These are phyloP conservation scores for Cercospora zeae-maydis DNA, from an alignment of 2,329 filamentous ascomycete species.

Conservation along the genomic window DNA sequence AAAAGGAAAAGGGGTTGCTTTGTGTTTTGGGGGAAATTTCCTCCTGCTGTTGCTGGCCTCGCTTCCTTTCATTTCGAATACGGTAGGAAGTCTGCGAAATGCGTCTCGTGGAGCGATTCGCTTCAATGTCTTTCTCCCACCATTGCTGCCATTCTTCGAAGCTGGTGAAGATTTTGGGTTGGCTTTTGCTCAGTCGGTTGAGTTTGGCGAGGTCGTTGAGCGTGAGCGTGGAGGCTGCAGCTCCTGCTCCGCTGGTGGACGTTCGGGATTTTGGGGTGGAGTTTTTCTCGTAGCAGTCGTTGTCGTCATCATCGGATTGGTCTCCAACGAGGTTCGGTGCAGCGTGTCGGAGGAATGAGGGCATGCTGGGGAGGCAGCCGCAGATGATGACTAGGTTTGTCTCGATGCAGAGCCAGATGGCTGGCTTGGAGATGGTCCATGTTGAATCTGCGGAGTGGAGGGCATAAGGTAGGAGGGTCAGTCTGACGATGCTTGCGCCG, in stretches of 20 bases:
- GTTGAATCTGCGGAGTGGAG: conserved; percentile 10
- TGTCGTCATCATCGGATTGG: neutral
- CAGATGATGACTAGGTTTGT: conserved; percentile 20
- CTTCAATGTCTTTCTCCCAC: conserved; percentile 15
- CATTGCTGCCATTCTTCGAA: conserved; percentile 16
- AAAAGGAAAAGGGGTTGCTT: neutral
- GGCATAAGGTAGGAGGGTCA: conserved; percentile 13
- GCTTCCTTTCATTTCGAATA: neutral
- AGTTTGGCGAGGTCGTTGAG: conserved; percentile 19
- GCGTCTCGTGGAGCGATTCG: neutral
- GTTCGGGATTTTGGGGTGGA: no score
- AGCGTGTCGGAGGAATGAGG: conserved; percentile 18
- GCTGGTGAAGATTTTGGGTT: conserved; percentile 1
- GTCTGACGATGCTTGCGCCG: conserved; percentile 13
- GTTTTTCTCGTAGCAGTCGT: neutral
- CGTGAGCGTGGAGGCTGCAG: neutral
- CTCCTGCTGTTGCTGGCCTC: no score
- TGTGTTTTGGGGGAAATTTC: neutral
- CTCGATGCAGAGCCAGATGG: conserved; percentile 20
- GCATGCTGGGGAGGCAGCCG: conserved; percentile 17
- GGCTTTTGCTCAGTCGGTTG: neutral
- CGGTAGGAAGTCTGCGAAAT: neutral
- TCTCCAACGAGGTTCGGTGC: conserved; percentile 18
- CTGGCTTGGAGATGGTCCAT: conserved; percentile 15
- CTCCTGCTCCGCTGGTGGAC: neutral